Evolutionary conservation across 1,139 yeast genomes (phyloP).

Genomic region (Scheffersomyces segobiensis): DNA sequence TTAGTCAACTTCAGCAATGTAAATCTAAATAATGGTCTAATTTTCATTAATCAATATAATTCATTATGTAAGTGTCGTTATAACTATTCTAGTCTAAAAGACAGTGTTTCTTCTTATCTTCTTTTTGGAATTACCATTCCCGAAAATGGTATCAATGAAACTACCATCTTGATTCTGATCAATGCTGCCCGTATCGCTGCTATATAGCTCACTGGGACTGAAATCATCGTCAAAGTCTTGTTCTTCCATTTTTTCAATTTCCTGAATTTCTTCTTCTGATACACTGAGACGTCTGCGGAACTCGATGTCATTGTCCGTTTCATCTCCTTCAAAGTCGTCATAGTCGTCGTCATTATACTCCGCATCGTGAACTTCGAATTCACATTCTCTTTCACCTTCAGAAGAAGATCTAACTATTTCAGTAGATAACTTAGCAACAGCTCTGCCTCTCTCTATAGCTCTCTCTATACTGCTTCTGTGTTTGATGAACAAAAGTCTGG

Average conservation of each 20-base stretch:
- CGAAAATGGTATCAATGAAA: not conserved
- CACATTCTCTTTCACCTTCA: slow-evolving; percentile 7
- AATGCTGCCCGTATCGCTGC: not conserved
- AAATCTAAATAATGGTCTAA: too few species aligned
- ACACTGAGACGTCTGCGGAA: not conserved
- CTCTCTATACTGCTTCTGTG: slow-evolving; percentile 66
- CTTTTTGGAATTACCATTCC: not conserved
- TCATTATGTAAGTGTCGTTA: not conserved
- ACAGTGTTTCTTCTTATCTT: not conserved
- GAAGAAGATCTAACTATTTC: slow-evolving; percentile 7
- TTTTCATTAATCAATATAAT: not conserved
- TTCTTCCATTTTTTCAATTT: not conserved
- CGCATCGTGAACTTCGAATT: slow-evolving; percentile 10
- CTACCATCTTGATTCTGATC: not conserved
- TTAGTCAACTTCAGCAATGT: too few species aligned
- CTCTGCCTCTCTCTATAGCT: slow-evolving; percentile 56
- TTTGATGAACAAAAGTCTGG: slow-evolving; percentile 62
- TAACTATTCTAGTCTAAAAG: not conserved
- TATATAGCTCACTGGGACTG: not conserved
- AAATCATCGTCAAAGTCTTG: not conserved
- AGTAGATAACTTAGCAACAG: slow-evolving; percentile 18
- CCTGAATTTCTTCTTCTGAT: not conserved
- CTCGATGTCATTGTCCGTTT: not conserved
- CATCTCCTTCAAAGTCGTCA: slow-evolving; percentile 6
- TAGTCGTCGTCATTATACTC: slow-evolving; percentile 16